Base-by-base conservation (phyloP, 805 yeast species). In the Candida sakaeoensis region DNA sequence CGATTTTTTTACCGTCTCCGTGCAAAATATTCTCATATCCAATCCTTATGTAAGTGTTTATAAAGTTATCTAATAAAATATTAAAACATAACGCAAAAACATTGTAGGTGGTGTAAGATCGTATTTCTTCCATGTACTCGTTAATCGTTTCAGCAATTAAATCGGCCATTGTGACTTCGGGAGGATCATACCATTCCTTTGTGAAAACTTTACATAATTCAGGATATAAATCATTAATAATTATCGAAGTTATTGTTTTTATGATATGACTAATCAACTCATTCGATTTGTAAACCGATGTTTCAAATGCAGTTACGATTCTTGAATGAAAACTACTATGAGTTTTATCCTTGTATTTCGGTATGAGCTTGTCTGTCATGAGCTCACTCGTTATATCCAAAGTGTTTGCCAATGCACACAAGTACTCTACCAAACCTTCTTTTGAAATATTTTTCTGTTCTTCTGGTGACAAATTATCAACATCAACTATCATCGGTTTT, bases 381-480 rank as follows among this genome's bases (percentile, higher is more conserved):
- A 82, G 73, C 36, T 77, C 77, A 5, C 83, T 73, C 41, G 85
- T 80, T 17, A 85, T 83, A 46, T 85, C 93, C 60, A 85, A 95
- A 49, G 90, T 93, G 60, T 88, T 88, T 2, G 90, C 91, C 13
- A 86, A 70, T 0, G 95, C 95, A 12, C 85, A 75, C 38, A 85
- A 61, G 60, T 88, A 88, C 53, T 88, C 96, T 28, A 82, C 70
- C 22, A 88, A 65, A 2, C 96, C 96, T 17, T 85, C 82, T 69
- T 43, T 67, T 3, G 73, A 63, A 18, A 67, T 58, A 12, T 54
- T 51, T 5, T 60, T 59, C 18, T 62, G 49, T 46, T 68, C 62
- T 41, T 67, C 71, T 6, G 58, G 58, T 0, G 70, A 51, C 70
- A 68, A 63, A 44, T 58, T 63, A 17, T 67, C 72, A 38, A 65